Percentiles rank a stretch among this genome's conserved stretches.
phyloP scores from a whole-genome alignment of 2,329 filamentous ascomycete genomes.

The Fusarium abutilonis region DNA sequence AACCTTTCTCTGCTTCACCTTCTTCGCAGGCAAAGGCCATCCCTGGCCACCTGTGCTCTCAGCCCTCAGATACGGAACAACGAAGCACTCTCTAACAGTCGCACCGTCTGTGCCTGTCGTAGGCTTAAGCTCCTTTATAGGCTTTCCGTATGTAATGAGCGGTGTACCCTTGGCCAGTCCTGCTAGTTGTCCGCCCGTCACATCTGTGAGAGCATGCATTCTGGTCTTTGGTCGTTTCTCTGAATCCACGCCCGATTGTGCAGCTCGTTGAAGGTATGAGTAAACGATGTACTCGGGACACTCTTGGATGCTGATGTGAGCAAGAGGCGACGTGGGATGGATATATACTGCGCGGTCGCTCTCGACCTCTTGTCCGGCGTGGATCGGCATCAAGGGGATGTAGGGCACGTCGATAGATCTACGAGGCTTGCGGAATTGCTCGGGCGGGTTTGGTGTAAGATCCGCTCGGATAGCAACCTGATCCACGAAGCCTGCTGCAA shows the following conservation, averaged over 20 bases:
- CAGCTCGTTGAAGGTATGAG: conserved; percentile 79
- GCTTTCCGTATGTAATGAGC: conserved; percentile 85
- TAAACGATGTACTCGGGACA: conserved; percentile 91
- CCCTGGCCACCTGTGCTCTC: conserved; percentile 74
- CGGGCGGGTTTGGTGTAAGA: conserved; percentile 77
- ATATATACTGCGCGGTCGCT: conserved; percentile 80
- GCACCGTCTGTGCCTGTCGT: conserved; percentile 51
- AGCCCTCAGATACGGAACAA: conserved; percentile 78
- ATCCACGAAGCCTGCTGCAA: conserved; percentile 91
- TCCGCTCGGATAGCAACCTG: conserved; percentile 93
- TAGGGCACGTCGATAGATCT: conserved; percentile 95
- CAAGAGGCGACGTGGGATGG: conserved; percentile 84
- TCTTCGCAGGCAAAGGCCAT: conserved; percentile 87
- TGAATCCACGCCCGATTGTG: conserved; percentile 59
- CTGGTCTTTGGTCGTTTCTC: conserved; percentile 76
- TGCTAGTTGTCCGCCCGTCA: conserved; percentile 79
- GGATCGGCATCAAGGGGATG: conserved; percentile 79
- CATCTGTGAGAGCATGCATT: conserved; percentile 87
- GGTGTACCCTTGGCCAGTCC: conserved; percentile 86
- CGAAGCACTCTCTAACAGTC: conserved; percentile 77
- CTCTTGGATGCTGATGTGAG: conserved; percentile 73
- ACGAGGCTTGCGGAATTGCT: conserved; percentile 73
- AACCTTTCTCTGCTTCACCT: conserved; percentile 82
- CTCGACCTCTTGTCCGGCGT: conserved; percentile 53
- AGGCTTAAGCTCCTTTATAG: conserved; percentile 79